phyloP scores from a whole-genome alignment of 2,329 filamentous ascomycete species.

The Fusarium keratoplasticum region DNA sequence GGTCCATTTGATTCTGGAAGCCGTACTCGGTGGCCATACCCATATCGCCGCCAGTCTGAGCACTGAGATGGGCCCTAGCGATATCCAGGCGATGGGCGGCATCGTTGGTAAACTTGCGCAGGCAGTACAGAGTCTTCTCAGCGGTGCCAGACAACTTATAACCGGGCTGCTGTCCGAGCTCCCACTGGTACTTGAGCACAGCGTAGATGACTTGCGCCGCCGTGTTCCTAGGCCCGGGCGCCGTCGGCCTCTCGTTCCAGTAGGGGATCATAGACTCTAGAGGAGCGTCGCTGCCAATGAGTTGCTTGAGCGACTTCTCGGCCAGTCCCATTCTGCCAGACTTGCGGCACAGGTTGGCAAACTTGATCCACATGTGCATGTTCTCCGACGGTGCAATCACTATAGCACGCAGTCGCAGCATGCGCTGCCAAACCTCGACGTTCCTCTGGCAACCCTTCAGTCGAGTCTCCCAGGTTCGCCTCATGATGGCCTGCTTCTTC shows the following conservation, averaged over 20 bases:
- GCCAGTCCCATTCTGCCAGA: slow-evolving; percentile 93
- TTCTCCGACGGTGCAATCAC: slow-evolving; percentile 94
- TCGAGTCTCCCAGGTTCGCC: slow-evolving; percentile 94
- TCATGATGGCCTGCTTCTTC: slow-evolving; percentile 90
- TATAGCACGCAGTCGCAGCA: slow-evolving; percentile 92
- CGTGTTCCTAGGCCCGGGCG: slow-evolving; percentile 55
- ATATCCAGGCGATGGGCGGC: slow-evolving; percentile 66
- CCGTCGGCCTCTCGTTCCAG: slow-evolving; percentile 57
- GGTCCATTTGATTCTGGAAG: slow-evolving; percentile 61
- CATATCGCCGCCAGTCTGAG: slow-evolving; percentile 60
- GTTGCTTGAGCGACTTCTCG: slow-evolving; percentile 91
- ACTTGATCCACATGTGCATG: slow-evolving; percentile 99
- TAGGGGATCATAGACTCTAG: slow-evolving; percentile 71
- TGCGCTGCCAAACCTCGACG: slow-evolving; percentile 97
- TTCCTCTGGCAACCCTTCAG: slow-evolving; percentile 96
- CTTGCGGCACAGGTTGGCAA: slow-evolving; percentile 97
- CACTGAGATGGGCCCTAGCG: slow-evolving; percentile 62
- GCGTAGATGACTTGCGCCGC: slow-evolving; percentile 91
- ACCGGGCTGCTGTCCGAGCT: slow-evolving; percentile 74
- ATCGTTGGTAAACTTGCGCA: slow-evolving; percentile 71
- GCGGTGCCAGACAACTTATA: slow-evolving; percentile 58
- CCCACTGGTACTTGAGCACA: slow-evolving; percentile 98
- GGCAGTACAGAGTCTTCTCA: slow-evolving; percentile 68
- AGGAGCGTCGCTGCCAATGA: slow-evolving; percentile 79
- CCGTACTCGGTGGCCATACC: slow-evolving; percentile 60